Base-by-base conservation (phyloP, 139 green algal genomes). In the Picochlorum sp. region DNA sequence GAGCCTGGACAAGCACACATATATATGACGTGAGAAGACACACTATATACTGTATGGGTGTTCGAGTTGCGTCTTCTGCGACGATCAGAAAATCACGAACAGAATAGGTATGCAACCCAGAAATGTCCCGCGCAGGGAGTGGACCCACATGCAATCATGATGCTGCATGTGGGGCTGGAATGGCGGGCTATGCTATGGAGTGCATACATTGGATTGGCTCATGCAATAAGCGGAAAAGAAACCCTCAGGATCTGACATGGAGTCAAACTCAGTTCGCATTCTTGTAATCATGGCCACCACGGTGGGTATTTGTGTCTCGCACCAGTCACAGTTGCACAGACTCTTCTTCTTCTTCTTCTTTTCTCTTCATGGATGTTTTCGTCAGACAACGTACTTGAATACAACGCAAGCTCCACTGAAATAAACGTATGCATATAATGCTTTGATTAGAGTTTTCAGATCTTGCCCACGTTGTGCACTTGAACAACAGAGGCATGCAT, bases 221-320 rank as follows among this genome's bases (percentile, higher is more conserved):
- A 70, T 15, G 3, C 61, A 75, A 70, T 75, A 75, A 75, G 68
- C 68, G 49, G 59, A 75, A 52, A 32, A 65, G 21, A 69, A 52
- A 30, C 57, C 37, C 50, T 41, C 51, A 41, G 47, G 60, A 47
- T 70, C 20, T 23, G 24, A 69, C 56, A 54, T 54, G 24, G 34
- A 10, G 34, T 41, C 34, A 41, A 13, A 28, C 18, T 62, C 56
- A 18, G 56, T 62, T 20, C 30, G 56, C 56, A 62, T 62, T 62
- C 32, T 44, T 62, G 16, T 34, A 62, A 62, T 62, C 56, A 62
- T 28, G 18, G 56, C 56, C 56, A 41, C 34, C 6, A 11, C 9
- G 34, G 9, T 41, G 34, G 2, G 28, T 6, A 41, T 41, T 41
- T 11, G 34, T 41, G 34, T 13, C 8, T 41, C 34, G 34, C 8